Percentiles rank a stretch among this genome's conserved stretches.
Evolutionary conservation across 805 yeast genomes (phyloP).

Genomic region (Starmerella floris): DNA sequence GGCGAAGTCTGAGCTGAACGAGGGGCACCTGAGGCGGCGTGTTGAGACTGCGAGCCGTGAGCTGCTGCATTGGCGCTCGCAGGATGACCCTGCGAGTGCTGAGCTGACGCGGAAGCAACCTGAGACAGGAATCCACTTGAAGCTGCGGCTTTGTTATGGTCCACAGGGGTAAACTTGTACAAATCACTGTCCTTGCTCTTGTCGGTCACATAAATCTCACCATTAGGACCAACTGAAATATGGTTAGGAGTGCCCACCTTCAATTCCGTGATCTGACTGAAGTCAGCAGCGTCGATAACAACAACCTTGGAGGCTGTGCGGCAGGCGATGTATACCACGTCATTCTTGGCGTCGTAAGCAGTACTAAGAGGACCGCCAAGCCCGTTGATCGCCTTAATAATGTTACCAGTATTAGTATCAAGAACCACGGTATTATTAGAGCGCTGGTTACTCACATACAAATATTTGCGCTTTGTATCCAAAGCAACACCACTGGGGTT

Average conservation of each 20-base stretch:
- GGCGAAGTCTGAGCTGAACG: too few species aligned
- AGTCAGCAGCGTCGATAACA: constrained; percentile 11
- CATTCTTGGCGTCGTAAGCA: constrained; percentile 8
- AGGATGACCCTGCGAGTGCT: too few species aligned
- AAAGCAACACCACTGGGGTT: constrained; percentile 9
- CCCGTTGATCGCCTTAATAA: constrained; percentile 1
- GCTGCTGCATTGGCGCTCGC: too few species aligned
- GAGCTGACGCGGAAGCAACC: too few species aligned
- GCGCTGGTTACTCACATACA: constrained; percentile 10
- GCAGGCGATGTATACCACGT: constrained; percentile 12
- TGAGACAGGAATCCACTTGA: too few species aligned
- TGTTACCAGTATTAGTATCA: constrained; percentile 3
- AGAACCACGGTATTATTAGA: constrained; percentile 8
- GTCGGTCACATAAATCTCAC: constrained; percentile 8
- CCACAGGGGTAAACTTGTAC: constrained; percentile 7
- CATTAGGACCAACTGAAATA: constrained; percentile 6
- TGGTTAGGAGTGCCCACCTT: constrained; percentile 11
- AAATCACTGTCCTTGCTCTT: constrained; percentile 2
- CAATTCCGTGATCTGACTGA: constrained; percentile 2
- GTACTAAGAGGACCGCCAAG: constrained; percentile 9
- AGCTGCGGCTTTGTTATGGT: too few species aligned
- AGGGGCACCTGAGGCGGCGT: too few species aligned
- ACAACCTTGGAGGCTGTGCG: constrained; percentile 4
- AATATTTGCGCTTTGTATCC: constrained; percentile 8
- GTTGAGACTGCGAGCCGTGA: too few species aligned